Base-by-base conservation (phyloP, 2,329 filamentous ascomycete species). In the Canariomyces notabilis region DNA sequence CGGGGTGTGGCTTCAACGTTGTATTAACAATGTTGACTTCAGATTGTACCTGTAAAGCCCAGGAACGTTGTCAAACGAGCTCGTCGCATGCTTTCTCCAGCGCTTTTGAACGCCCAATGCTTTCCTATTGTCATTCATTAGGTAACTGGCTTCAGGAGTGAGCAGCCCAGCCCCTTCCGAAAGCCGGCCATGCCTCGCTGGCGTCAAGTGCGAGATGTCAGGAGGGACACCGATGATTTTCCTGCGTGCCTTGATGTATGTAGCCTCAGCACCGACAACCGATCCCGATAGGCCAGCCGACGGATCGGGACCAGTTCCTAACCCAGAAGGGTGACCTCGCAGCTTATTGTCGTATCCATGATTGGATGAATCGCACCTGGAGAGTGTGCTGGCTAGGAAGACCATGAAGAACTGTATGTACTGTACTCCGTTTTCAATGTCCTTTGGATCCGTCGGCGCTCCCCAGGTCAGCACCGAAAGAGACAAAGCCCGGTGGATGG, bases 271-370 rank as follows among this genome's bases (percentile, higher is more conserved):
- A 31, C 37, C 37, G 46, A 48, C 26, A 41, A 42, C 41, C 20
- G 49, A 46, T 48, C 36, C 39, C 51, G 44, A 46, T 44, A 31
- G 29, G 37, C 32, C 37, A 38, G 31, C 51, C 49, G 42, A 36
- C 47, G 49, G 52, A 50, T 50, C 49, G 52, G 52, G 52, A 52
- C 49, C 42, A 36, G 38, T 11, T 29, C 34, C 52, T 47, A 48
- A 42, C 49, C 49, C 33, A 45, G 52, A 49, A 8, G 40, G 52
- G 52, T 16, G 52, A 52, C 38, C 15, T 36, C n/a, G 23, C n/a
- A 11, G 6, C 31, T 33, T 34, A 20, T 35, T 48, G 16, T 33
- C 22, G 29, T 38, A 19, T 32, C 14, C 33, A 14, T 52, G 49
- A 54, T 54, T 54, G 52, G 52, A 14, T 22, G 14, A 11, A 22